These are phyloP conservation scores for Penicillium salamii DNA, from an alignment of 495 filamentous ascomycete genomes.

Conservation along the genomic window DNA sequence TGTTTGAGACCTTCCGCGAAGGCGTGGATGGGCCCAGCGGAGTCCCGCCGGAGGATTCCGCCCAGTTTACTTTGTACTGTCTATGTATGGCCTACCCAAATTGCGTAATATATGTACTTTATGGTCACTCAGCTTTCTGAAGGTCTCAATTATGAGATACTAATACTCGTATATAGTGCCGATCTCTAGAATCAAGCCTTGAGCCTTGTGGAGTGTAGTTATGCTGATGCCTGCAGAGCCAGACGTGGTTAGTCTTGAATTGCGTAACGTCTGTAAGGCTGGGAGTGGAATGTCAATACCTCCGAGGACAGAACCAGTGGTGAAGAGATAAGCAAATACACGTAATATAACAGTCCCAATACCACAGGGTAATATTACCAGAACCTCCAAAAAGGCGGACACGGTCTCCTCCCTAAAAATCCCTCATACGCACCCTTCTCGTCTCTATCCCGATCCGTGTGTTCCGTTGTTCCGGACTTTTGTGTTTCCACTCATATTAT, in stretches of 20 bases:
- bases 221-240: slow-evolving; percentile 9
- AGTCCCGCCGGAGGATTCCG: slow-evolving; percentile 40
- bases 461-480: slow-evolving; percentile 5
- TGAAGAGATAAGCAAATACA: too few relatives aligned
- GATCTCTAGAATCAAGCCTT: slow-evolving; percentile 8
- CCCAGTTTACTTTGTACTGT: slow-evolving; percentile 7
- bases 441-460: slow-evolving; percentile 8
- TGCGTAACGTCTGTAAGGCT: not conserved
- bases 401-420: slow-evolving; percentile 15
- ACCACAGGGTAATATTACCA: too few relatives aligned
- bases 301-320: too few relatives aligned
- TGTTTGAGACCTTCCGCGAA: not conserved
- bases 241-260: not conserved
- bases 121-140: too few relatives aligned
- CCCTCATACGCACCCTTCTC: slow-evolving; percentile 22
- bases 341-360: not conserved
- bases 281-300: too few relatives aligned
- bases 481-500: slow-evolving; percentile 4
- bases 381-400: too few relatives aligned
- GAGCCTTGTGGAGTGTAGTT: slow-evolving; percentile 6
- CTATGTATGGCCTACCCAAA: too few relatives aligned
- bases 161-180: not conserved
- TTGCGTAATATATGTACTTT: too few relatives aligned
- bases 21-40: slow-evolving; percentile 18
- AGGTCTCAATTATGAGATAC: too few relatives aligned